A percentile compares a stretch with the other conserved stretches of the same genome.
Conservation (phyloP, 2,329 filamentous ascomycete genomes). For the Biscogniauxia mediterranea region DNA sequence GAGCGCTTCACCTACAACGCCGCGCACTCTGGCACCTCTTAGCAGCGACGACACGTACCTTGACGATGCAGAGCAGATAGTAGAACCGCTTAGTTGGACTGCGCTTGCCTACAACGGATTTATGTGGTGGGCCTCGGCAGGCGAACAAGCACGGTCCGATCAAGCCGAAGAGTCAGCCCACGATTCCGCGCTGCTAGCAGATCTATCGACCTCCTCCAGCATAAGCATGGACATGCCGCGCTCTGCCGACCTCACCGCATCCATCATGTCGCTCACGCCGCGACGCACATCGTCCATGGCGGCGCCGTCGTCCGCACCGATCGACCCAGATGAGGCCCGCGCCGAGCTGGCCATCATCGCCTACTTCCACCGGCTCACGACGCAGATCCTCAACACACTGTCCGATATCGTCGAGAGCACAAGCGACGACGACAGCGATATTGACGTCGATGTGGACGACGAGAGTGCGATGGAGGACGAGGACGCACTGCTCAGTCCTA, state of each 20-base stretch:
- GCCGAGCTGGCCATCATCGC: slow-evolving; percentile 71
- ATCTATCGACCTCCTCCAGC: slow-evolving; percentile 39
- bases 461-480: slow-evolving; percentile 39
- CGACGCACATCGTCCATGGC: slow-evolving; percentile 28
- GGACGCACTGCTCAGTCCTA: slow-evolving; percentile 23
- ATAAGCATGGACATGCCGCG: slow-evolving; percentile 31
- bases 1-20: slow-evolving; percentile 21
- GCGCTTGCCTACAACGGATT: slow-evolving; percentile 78
- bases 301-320: slow-evolving; percentile 16
- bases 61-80: slow-evolving; percentile 39
- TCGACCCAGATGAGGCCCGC: slow-evolving; percentile 43
- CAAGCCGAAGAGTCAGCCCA: slow-evolving; percentile 57
- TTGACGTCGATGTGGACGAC: slow-evolving; percentile 38
- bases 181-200: slow-evolving; percentile 56
- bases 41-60: slow-evolving; percentile 20
- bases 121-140: slow-evolving; percentile 88
- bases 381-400: slow-evolving; percentile 60
- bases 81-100: slow-evolving; percentile 67
- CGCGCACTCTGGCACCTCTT: slow-evolving; percentile 14
- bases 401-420: slow-evolving; percentile 55
- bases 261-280: slow-evolving; percentile 44
- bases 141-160: slow-evolving; percentile 64
- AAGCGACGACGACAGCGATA: slow-evolving; percentile 34
- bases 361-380: slow-evolving; percentile 77
- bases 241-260: slow-evolving; percentile 39